phyloP scores from a whole-genome alignment of 768 basidiomycete genomes.

The Pisolithus marmoratus region DNA sequence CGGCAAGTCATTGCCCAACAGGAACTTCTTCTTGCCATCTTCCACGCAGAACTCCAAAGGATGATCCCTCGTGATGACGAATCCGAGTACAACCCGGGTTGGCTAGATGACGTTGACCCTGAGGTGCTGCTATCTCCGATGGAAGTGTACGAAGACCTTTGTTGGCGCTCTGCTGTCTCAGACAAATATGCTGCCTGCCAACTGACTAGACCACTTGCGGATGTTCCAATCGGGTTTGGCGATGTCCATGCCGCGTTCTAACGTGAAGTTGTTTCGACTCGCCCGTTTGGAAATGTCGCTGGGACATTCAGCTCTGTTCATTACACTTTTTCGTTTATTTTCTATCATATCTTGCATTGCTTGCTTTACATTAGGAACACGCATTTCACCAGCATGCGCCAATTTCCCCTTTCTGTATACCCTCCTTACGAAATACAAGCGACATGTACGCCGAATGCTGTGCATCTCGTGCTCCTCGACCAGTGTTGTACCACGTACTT shows the following conservation, averaged over 20 bases:
- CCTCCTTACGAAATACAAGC: no score
- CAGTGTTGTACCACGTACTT: no score
- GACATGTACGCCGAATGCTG: no score
- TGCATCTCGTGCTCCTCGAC: no score
- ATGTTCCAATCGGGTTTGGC: constrained; percentile 26
- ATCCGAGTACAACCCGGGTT: constrained; percentile 16
- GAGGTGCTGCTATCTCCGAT: constrained; percentile 24
- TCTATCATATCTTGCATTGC: no score
- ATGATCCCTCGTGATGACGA: constrained; percentile 11
- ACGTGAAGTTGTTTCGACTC: constrained; percentile 6
- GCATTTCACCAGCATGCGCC: no score
- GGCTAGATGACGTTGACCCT: constrained; percentile 23
- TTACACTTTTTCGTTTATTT: no score
- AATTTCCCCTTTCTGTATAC: no score
- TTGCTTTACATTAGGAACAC: no score
- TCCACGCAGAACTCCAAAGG: constrained; percentile 25
- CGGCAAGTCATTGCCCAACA: constrained; percentile 29
- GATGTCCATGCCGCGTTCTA: constrained; percentile 14
- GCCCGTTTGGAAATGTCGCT: no score
- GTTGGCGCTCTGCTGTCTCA: constrained; percentile 23
- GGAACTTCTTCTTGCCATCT: constrained; percentile 27
- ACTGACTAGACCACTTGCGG: constrained; percentile 14
- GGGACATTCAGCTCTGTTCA: no score
- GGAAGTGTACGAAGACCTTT: constrained; percentile 24
- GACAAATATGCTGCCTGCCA: constrained; percentile 10